phyloP scores from a whole-genome alignment of 345 rosid genomes.

The Excoecaria cochinchinensis region DNA sequence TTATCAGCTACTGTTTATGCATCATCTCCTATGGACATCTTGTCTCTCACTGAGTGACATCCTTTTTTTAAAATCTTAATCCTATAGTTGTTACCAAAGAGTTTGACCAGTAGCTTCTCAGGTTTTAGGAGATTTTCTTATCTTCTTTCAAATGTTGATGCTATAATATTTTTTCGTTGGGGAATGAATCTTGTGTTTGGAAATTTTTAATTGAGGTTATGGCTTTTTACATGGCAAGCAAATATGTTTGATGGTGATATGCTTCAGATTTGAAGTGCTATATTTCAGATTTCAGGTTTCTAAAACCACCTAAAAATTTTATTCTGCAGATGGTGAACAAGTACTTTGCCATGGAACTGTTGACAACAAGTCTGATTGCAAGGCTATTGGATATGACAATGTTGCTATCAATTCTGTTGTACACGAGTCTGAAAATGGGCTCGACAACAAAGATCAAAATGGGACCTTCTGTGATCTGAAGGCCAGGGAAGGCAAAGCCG shows the following conservation, averaged over 20 bases:
- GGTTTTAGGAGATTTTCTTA: not conserved
- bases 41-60: too few relatives aligned
- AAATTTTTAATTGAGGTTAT: not conserved
- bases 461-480: slow-evolving; percentile 22
- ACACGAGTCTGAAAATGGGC: slow-evolving; percentile 33
- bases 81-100: not conserved
- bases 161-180: not conserved
- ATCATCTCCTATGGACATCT: too few relatives aligned
- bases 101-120: not conserved
- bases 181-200: not conserved
- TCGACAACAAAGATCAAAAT: slow-evolving; percentile 28
- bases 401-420: slow-evolving; percentile 35
- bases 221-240: not conserved
- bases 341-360: slow-evolving; percentile 35
- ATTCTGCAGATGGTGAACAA: slow-evolving; percentile 53
- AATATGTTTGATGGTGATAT: not conserved
- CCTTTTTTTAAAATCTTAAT: not conserved
- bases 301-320: slow-evolving; percentile 11
- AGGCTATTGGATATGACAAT: slow-evolving; percentile 33
- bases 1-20: too few relatives aligned
- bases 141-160: too few relatives aligned
- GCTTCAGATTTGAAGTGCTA: not conserved
- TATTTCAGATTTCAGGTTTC: slow-evolving; percentile 10
- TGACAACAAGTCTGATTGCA: slow-evolving; percentile 33
- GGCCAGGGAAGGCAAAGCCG: slow-evolving; percentile 25